Evolutionary conservation across 202 grass and related monocot species (phyloP), one percentile per base, ranked within the genome.

Genomic region (Panicum virgatum): DNA sequence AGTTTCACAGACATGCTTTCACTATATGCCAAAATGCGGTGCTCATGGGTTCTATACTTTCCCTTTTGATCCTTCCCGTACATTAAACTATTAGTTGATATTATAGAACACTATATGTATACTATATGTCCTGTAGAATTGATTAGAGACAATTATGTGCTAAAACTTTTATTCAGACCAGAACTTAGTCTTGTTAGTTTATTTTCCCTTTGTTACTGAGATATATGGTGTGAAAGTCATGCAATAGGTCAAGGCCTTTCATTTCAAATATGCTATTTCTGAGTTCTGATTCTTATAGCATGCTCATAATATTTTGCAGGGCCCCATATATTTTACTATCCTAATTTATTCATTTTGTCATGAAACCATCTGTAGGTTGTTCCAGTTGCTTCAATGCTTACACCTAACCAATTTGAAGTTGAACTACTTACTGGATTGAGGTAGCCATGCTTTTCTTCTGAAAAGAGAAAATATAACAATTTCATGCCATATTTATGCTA

Each of bases 351-450:
- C 56, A 60, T 78, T 88, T 78, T 81, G 56, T 77, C 39, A 80
- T 80, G 23, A 42, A 67, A 39, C 78, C 62, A 65, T 92, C 56
- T 47, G 16, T 69, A 96, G 96, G 96, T 99, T 70, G 92, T 95
- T 73, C 92, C 96, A 76, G 92, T 95, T 86, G 88, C 90, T 76
- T 91, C 96, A 15, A 98, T 98, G 96, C 96, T 98, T 85, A 93
- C 92, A 30, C 96, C 96, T 73, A 95, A 98, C 59, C 92, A 98
- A 80, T 98, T 98, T 75, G 96, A 98, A 86, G 96, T 83, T 78
- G 96, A 98, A 80, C 82, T 95, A 39, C 89, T 98, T 69, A 93
- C 96, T 62, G 96, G 90, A 86, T 85, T 95, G 73, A 94, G 92
- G 95, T 98, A 91, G 48, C 51, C 50, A 72, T 76, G 39, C 59